Evolutionary conservation across 1,284 basidiomycete genomes (phyloP), one percentile per base, ranked within the genome.

Genomic region (Puccinia polysora): DNA sequence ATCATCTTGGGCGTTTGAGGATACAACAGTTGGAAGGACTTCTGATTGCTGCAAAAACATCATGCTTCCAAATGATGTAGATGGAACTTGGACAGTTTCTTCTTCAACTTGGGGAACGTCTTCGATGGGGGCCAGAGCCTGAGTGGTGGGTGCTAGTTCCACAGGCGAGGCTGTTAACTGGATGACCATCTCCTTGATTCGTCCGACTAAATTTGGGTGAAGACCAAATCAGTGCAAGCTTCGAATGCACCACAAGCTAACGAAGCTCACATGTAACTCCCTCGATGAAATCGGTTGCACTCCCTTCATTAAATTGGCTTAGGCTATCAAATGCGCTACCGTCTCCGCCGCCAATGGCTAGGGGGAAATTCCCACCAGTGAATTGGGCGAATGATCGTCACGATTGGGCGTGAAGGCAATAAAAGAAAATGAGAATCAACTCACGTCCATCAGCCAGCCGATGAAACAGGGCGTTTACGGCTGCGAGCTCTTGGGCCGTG

Each of bases 291-390:
- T 74, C 55, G n/a, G 73, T 74, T 3, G 74, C 53, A 12, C 68
- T 58, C 0, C 75, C 76, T 30, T 55, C 23, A 15, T 63, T 73
- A 23, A 78, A 59, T 56, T 68, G 73, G 32, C 65, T 25, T 20
- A 79, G 59, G 45, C 73, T 75, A 38, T 77, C 76, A 20, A 76
- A 67, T 30, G 77, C 78, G 56, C 77, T 78, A 20, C 75, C 76
- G 45, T 71, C 40, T 12, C 75, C 77, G 6, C 77, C 78, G 36
- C 76, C 67, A 8, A 78, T 73, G 8, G 78, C 68, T 70, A 32
- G 25, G 34, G 38, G 36, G 28, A 47, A 30, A 12, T 28, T 8
- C 45, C 4, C 14, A 20, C 58, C 40, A 18, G 3, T 40, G 2
- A 47, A 58, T n/a, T n/a, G 8, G 15, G 38, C 20, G 58, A 40